A percentile compares a stretch with the other conserved stretches of the same genome.
Evolutionary conservation across 169 alveolate genomes (phyloP).

Genomic region (Theileria orientalis): DNA sequence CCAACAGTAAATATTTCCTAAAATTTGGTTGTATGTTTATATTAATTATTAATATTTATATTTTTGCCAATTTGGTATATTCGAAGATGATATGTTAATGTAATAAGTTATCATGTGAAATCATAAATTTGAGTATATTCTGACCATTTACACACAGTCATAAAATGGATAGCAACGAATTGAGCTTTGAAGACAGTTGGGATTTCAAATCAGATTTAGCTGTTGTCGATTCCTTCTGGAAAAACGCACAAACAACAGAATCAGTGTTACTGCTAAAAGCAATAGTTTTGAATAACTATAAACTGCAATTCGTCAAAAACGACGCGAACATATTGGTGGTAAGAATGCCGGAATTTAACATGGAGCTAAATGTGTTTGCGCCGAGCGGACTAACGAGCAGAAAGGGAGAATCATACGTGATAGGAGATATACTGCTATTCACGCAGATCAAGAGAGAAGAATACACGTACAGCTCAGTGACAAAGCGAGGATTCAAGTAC

Average conservation of each 20-base stretch:
- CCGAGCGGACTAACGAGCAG: slow-evolving; percentile 60
- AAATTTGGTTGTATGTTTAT: too few relatives aligned
- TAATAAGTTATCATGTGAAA: not conserved
- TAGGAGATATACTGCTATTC: slow-evolving; percentile 47
- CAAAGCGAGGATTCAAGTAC: slow-evolving; percentile 73
- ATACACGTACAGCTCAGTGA: slow-evolving; percentile 70
- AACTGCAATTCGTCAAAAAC: slow-evolving; percentile 32
- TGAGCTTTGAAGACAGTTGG: slow-evolving; percentile 51
- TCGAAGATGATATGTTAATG: too few relatives aligned
- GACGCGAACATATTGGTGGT: slow-evolving; percentile 41
- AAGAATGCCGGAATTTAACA: slow-evolving; percentile 49
- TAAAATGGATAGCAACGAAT: slow-evolving; percentile 41
- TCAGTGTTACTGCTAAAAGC: slow-evolving; percentile 34
- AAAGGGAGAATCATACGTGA: slow-evolving; percentile 53
- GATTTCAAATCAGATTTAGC: slow-evolving; percentile 23
- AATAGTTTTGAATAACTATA: not conserved
- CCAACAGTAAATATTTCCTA: too few relatives aligned
- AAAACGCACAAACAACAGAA: slow-evolving; percentile 18
- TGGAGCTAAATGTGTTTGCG: slow-evolving; percentile 43
- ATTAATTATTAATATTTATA: too few relatives aligned
- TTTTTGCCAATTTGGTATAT: too few relatives aligned
- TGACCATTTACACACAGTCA: too few relatives aligned
- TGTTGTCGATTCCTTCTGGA: slow-evolving; percentile 33
- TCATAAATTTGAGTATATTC: not conserved
- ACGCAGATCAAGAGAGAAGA: slow-evolving; percentile 41